Conservation (phyloP, 805 yeast species). For the Ogataea minuta region DNA sequence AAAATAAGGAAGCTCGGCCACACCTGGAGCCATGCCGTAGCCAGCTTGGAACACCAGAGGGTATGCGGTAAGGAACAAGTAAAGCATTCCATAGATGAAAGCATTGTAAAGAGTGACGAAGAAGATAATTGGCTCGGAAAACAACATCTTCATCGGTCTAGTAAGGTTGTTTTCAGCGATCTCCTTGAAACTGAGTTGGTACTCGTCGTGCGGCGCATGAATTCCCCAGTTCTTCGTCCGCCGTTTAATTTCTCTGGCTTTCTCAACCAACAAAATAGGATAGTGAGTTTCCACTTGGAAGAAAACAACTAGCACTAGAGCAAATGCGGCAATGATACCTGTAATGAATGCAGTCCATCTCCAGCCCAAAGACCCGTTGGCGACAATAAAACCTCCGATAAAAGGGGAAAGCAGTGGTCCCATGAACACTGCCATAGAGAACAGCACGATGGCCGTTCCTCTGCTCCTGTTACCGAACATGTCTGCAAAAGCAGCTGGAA, state of each 20-base stretch:
- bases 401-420: constrained; percentile 87
- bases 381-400: constrained; percentile 65
- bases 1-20: constrained; percentile 75
- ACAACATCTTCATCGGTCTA: constrained; percentile 67
- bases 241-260: constrained; percentile 61
- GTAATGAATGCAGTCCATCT: constrained; percentile 77
- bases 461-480: constrained; percentile 63
- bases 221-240: constrained; percentile 82
- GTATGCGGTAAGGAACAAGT: constrained; percentile 69
- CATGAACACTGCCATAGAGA: constrained; percentile 68
- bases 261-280: constrained; percentile 58
- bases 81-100: constrained; percentile 76
- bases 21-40: constrained; percentile 62
- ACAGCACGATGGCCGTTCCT: constrained; percentile 73
- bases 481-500: constrained; percentile 85
- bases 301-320: constrained; percentile 37
- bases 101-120: constrained; percentile 69
- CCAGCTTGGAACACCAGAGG: constrained; percentile 67
- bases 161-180: constrained; percentile 60
- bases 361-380: constrained; percentile 63
- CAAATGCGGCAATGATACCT: constrained; percentile 55
- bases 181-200: constrained; percentile 53
- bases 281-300: constrained; percentile 68
- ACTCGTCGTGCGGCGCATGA: constrained; percentile 72
- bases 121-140: constrained; percentile 71